A percentile compares a stretch with the other conserved stretches of the same genome.
Evolutionary conservation across 371 early-diverging fungal species (phyloP).

Genomic region (Apophysomyces sp.): DNA sequence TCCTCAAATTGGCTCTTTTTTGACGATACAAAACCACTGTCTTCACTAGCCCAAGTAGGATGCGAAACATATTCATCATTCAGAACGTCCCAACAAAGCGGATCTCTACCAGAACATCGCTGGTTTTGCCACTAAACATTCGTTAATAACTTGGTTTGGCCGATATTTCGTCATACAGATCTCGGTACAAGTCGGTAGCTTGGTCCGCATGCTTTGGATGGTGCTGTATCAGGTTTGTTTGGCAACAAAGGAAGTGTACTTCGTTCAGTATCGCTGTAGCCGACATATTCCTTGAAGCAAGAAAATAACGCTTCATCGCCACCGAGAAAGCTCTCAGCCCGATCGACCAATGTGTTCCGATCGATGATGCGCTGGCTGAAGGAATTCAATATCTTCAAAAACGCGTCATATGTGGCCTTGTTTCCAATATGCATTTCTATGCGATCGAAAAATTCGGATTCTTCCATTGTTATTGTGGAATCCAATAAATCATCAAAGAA

Average conservation of each 20-base stretch:
- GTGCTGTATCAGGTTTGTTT: conserved; percentile 4
- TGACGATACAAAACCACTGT: conserved; percentile 87
- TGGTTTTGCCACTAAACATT: conserved; percentile 43
- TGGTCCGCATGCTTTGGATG: conserved; percentile 18
- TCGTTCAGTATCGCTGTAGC: conserved; percentile 62
- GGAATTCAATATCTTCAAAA: conserved; percentile 94
- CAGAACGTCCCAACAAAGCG: conserved; percentile 87
- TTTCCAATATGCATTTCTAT: conserved; percentile 80
- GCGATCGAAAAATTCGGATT: conserved; percentile 88
- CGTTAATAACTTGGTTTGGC: conserved; percentile 8
- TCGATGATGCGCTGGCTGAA: conserved; percentile 95
- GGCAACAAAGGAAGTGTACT: conserved; percentile 9
- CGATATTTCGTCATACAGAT: conserved; percentile 38
- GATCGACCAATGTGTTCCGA: conserved; percentile 74
- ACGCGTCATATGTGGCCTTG: conserved; percentile 85
- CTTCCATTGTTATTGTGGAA: conserved; percentile 53
- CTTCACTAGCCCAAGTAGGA: conserved; percentile 95
- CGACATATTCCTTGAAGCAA: conserved; percentile 92
- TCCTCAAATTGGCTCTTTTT: conserved; percentile 97
- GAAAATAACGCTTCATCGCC: conserved; percentile 75
- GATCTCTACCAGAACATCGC: conserved; percentile 86
- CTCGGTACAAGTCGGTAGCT: conserved; percentile 61
- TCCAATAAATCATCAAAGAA: neutral
- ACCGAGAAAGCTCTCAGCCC: conserved; percentile 77
- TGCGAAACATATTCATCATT: conserved; percentile 95